Evolutionary conservation across 169 alveolate species (phyloP).

Genomic region (Plasmodium berghei): DNA sequence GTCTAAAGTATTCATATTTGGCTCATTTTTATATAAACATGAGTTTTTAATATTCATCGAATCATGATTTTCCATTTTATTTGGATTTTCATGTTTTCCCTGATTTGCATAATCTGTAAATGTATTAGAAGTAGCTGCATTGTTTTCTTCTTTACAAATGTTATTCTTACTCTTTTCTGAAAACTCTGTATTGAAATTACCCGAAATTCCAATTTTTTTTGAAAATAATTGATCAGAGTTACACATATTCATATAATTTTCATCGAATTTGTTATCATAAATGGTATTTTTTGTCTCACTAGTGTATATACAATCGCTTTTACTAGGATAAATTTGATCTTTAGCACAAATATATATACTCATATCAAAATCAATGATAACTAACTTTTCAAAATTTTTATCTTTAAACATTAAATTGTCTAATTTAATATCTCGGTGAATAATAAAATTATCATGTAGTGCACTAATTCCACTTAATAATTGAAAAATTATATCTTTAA

Average conservation of each 20-base stretch:
- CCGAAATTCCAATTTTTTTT: too few relatives aligned
- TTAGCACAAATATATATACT: constrained; percentile 46
- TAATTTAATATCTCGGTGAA: constrained; percentile 68
- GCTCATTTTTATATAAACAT: background rate
- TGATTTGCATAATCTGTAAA: too few relatives aligned
- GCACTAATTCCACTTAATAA: constrained; percentile 53
- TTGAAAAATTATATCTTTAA: constrained; percentile 55
- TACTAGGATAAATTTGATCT: background rate
- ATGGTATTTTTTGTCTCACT: constrained; percentile 13
- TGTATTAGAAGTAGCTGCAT: background rate
- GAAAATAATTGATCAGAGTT: too few relatives aligned
- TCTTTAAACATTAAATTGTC: constrained; percentile 73
- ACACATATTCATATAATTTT: background rate
- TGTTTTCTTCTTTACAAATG: background rate
- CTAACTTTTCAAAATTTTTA: constrained; percentile 34
- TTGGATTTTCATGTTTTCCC: too few relatives aligned
- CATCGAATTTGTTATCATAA: constrained; percentile 17
- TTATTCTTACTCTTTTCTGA: background rate
- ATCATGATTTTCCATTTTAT: too few relatives aligned
- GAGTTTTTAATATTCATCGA: too few relatives aligned
- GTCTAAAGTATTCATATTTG: constrained; percentile 9
- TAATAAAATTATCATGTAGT: constrained; percentile 39
- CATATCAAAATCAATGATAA: constrained; percentile 72
- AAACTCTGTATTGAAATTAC: too few relatives aligned
- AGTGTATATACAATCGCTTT: background rate